Percentiles rank a stretch among this genome's conserved stretches.
Conservation (phyloP, 163 green algal species). For the Chloromonas sp. region DNA sequence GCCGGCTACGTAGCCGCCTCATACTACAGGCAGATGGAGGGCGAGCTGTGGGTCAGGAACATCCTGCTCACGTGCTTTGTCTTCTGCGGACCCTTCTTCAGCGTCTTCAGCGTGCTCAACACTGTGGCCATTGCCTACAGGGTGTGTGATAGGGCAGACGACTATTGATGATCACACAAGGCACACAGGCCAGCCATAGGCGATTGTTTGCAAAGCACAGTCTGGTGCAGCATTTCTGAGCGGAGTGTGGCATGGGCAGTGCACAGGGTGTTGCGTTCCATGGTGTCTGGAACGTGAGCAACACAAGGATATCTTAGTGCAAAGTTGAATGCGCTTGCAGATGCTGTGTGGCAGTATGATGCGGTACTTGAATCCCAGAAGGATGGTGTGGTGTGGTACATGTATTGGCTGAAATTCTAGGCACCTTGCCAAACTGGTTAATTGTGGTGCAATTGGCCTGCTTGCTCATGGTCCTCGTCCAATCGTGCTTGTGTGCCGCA, state of each 20-base stretch:
- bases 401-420: too few species aligned
- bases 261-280: too few species aligned
- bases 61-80: conserved; percentile 72
- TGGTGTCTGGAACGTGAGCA: too few species aligned
- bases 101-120: conserved; percentile 84
- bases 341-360: too few species aligned
- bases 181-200: background rate
- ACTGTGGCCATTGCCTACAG: conserved; percentile 82
- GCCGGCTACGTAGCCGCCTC: conserved; percentile 76
- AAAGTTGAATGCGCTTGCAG: too few species aligned
- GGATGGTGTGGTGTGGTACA: too few species aligned
- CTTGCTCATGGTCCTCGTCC: too few species aligned
- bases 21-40: conserved; percentile 76
- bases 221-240: background rate
- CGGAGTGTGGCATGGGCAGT: too few species aligned
- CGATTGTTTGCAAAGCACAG: background rate
- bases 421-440: too few species aligned
- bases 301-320: too few species aligned
- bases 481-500: conserved; percentile 6
- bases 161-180: background rate
- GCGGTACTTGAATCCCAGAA: too few species aligned
- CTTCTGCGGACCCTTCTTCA: conserved; percentile 74
- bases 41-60: conserved; percentile 73
- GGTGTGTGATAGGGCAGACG: conserved; percentile 17
- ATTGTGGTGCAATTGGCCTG: too few species aligned